These are phyloP conservation scores for Lipomyces yamanashiensis DNA, from an alignment of 805 yeast genomes.

Conservation along the genomic window DNA sequence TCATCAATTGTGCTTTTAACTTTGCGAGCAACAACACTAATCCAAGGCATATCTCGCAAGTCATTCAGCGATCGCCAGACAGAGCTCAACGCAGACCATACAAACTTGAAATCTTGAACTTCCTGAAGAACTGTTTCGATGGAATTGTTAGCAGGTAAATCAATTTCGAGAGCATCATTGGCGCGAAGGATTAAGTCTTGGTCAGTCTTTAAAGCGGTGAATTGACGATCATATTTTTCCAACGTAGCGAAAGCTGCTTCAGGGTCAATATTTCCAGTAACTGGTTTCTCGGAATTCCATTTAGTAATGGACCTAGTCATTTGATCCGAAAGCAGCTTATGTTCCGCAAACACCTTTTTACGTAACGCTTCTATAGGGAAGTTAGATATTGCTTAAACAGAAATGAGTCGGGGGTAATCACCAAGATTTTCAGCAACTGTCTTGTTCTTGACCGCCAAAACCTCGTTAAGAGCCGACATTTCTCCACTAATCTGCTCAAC, in stretches of 20 bases:
- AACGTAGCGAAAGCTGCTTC: constrained; percentile 40
- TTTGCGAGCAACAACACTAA: constrained; percentile 50
- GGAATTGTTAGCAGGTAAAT: constrained; percentile 42
- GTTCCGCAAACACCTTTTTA: constrained; percentile 27
- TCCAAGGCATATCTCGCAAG: constrained; percentile 56
- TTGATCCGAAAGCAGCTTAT: constrained; percentile 21
- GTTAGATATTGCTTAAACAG: constrained; percentile 36
- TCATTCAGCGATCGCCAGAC: constrained; percentile 55
- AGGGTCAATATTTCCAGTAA: constrained; percentile 42
- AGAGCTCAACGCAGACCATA: constrained; percentile 65
- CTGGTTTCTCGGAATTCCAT: constrained; percentile 42
- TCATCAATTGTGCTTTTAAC: constrained; percentile 58
- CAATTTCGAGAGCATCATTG: constrained; percentile 45
- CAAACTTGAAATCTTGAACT: constrained; percentile 58
- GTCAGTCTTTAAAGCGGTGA: constrained; percentile 25
- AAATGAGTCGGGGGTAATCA: background rate
- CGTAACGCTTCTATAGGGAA: constrained; percentile 22
- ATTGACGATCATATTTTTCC: constrained; percentile 40
- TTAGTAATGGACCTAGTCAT: constrained; percentile 11
- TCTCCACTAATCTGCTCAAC: constrained; percentile 66
- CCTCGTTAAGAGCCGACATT: constrained; percentile 49
- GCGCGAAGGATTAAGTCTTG: constrained; percentile 45
- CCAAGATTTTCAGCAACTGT: constrained; percentile 52
- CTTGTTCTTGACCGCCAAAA: constrained; percentile 46
- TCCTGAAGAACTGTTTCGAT: constrained; percentile 52